Evolutionary conservation across 345 rosid species (phyloP), one percentile per base, ranked within the genome.

Genomic region (Citrus reticulata): DNA sequence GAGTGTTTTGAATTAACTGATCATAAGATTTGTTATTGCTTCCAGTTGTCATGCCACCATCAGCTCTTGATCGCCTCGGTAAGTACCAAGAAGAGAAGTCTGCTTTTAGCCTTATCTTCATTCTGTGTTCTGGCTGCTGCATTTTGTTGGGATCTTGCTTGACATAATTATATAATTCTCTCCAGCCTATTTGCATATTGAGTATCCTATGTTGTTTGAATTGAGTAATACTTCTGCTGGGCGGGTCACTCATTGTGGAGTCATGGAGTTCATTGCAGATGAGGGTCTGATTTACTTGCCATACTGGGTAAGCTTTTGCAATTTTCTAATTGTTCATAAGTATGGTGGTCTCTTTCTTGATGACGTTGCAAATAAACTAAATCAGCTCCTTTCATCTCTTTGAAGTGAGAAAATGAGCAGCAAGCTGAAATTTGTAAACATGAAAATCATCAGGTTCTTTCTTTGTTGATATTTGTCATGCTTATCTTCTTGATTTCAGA

Each of bases 21-120:
- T 63, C 35, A 46, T 68, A 42, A 59, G 17, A 46, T 17, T 71
- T 40, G 0, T 34, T 83, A 34, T 77, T 68, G 3, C 82, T 67
- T 79, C 66, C 81, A 91, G 93, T 89, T 84, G 84, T 91, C 42
- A 90, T 90, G 95, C 93, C 95, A 76, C 90, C 88, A 55, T 91
- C 95, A 1, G 95, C 95, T 77, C 90, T 91, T 17, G 87, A 89
- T 85, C 90, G 86, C 64, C 95, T 91, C 40, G 93, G 95, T 90
- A 72, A 79, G 87, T 64, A 46, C 93, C 89, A 72, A 78, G 86
- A 61, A 46, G 32, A 30, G 64, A 14, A 68, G 13, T 77, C 27
- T 35, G 9, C 13, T 30, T 57, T 73, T 37, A 13, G 32, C 4
- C 27, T 68, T 72, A 42, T 24, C 14, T 78, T 32, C 6, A 4